phyloP scores from a whole-genome alignment of 179 eudicot species.

The Silene noctiflora region DNA sequence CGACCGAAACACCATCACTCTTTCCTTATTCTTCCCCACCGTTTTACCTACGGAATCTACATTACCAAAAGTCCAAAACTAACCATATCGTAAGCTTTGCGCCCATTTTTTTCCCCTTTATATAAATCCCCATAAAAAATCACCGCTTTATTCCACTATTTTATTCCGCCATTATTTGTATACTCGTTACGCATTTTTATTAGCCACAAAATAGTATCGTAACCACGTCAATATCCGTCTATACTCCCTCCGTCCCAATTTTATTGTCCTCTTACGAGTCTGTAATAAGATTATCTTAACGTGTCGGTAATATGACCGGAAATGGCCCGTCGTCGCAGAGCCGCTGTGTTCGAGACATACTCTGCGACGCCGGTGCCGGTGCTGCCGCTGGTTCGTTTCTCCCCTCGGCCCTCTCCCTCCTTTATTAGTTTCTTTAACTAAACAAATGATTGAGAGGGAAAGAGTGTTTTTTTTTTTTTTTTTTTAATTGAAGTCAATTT shows the following conservation, averaged over 20 bases:
- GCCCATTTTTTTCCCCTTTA: too few species aligned
- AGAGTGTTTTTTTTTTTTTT: too few species aligned
- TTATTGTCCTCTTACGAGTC: neutral
- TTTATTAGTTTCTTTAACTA: neutral
- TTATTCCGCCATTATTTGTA: neutral
- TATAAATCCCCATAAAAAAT: neutral
- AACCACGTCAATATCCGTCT: neutral
- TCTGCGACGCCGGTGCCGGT: conserved; percentile 22
- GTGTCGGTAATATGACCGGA: conserved; percentile 32
- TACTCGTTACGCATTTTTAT: neutral
- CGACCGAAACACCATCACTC: neutral
- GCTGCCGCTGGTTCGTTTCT: conserved; percentile 3
- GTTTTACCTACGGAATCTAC: neutral
- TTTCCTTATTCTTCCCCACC: neutral
- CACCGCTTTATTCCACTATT: neutral
- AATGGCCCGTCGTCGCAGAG: conserved; percentile 34
- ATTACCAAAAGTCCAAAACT: neutral
- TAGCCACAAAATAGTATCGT: neutral
- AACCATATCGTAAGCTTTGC: too few species aligned
- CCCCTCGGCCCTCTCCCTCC: too few species aligned
- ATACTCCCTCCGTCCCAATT: neutral
- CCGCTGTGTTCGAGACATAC: conserved; percentile 36
- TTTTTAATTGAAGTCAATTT: neutral
- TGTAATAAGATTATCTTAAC: neutral
- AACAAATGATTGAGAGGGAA: too few species aligned